Conservation (phyloP, 192 early-diverging fungal species). For the Backusella mclennaniae region DNA sequence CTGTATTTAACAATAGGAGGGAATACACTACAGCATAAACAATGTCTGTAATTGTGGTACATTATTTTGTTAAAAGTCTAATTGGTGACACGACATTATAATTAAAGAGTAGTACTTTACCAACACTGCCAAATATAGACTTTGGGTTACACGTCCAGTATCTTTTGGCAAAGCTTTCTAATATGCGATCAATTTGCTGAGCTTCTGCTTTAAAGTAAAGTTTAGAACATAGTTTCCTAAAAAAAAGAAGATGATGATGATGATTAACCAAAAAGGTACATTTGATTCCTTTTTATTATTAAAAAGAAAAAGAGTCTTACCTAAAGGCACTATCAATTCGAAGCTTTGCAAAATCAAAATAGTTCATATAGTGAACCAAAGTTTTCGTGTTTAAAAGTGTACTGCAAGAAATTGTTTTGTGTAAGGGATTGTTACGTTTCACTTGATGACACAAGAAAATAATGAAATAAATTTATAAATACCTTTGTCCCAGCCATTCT, state of each 20-base stretch:
- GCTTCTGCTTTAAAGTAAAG: slow-evolving; percentile 88
- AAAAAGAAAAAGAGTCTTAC: slow-evolving; percentile 13
- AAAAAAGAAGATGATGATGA: neutral
- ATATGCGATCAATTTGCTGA: slow-evolving; percentile 89
- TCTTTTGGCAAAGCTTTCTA: slow-evolving; percentile 78
- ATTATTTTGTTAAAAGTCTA: neutral
- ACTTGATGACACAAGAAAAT: neutral
- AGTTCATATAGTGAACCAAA: slow-evolving; percentile 69
- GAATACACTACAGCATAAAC: slow-evolving; percentile 88
- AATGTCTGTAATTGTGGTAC: slow-evolving; percentile 51
- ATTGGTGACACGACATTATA: neutral
- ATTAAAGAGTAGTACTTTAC: slow-evolving; percentile 7
- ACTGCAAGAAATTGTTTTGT: slow-evolving; percentile 16
- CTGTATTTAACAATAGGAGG: slow-evolving; percentile 88
- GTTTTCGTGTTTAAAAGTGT: slow-evolving; percentile 56
- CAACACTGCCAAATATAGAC: slow-evolving; percentile 42
- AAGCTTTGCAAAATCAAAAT: slow-evolving; percentile 71
- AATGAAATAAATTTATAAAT: slow-evolving; percentile 12
- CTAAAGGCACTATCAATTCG: slow-evolving; percentile 81
- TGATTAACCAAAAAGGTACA: neutral
- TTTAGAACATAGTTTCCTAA: slow-evolving; percentile 66
- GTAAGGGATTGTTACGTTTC: neutral
- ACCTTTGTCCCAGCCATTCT: slow-evolving; percentile 49
- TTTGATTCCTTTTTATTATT: no score
- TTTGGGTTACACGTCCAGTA: slow-evolving; percentile 84